Percentiles rank a stretch among this genome's conserved stretches.
Conservation (phyloP, 78 protist genomes). For the Chrysochromulina parva region DNA sequence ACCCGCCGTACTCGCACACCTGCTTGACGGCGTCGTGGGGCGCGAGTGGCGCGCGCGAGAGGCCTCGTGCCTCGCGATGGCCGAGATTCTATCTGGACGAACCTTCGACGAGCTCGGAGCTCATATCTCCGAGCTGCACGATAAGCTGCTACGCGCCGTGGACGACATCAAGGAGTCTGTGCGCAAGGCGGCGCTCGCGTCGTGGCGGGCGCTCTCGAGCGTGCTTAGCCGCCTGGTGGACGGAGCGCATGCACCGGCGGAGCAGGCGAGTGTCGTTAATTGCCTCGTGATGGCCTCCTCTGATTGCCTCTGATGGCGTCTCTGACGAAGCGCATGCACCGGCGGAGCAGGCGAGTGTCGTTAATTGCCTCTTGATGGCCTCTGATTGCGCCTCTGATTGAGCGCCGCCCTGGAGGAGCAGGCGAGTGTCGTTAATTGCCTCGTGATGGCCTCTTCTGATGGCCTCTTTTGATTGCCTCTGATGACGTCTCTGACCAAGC, state of each 20-base stretch:
- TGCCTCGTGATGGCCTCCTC: too few relatives aligned
- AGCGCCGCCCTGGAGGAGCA: not conserved
- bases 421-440: too few relatives aligned
- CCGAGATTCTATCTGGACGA: conserved; percentile 1
- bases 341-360: too few relatives aligned
- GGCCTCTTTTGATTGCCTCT: too few relatives aligned
- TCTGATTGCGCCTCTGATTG: too few relatives aligned
- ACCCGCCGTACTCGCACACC: not conserved
- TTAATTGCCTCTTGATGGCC: too few relatives aligned
- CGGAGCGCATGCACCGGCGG: not conserved
- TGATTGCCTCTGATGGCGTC: too few relatives aligned
- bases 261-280: too few relatives aligned
- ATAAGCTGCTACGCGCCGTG: not conserved
- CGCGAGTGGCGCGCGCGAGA: conserved; percentile 7
- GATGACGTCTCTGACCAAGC: not conserved
- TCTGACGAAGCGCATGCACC: not conserved
- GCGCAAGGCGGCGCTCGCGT: not conserved
- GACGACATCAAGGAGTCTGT: conserved; percentile 29
- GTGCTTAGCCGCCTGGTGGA: not conserved
- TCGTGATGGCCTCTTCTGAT: too few relatives aligned
- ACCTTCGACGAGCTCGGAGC: not conserved
- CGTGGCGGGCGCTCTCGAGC: conserved; percentile 13
- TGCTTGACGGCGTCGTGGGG: not conserved
- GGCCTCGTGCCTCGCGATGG: not conserved
- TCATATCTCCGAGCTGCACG: not conserved